Conservation (phyloP, 75 land plant genomes). For the Pinus taeda region DNA sequence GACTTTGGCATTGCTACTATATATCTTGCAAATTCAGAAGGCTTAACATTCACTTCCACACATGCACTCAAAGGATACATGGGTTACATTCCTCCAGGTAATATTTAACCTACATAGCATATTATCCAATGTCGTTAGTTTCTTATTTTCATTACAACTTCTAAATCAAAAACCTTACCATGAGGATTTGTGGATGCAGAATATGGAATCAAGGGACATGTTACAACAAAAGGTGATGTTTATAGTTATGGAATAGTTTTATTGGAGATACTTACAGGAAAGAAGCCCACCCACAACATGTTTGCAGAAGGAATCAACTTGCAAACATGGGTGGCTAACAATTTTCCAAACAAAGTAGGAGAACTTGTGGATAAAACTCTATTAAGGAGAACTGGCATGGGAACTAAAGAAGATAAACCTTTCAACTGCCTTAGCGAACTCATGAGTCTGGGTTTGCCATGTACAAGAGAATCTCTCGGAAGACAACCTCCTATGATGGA, state of each 20-base stretch:
- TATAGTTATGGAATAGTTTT: slow-evolving; percentile 3
- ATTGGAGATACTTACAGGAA: background rate
- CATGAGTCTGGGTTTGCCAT: background rate
- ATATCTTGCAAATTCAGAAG: background rate
- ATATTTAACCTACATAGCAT: background rate
- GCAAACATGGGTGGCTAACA: background rate
- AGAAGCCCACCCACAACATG: background rate
- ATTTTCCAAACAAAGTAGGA: background rate
- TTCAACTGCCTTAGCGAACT: background rate
- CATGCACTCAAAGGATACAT: slow-evolving; percentile 1
- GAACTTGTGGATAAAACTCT: background rate
- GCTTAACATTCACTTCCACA: background rate
- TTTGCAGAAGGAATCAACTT: background rate
- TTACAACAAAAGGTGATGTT: background rate
- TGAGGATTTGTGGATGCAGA: background rate
- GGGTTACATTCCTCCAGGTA: slow-evolving; percentile 2
- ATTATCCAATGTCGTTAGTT: background rate
- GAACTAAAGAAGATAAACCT: background rate
- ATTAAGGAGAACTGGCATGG: background rate
- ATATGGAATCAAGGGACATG: background rate
- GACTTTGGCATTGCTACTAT: slow-evolving; percentile 19
- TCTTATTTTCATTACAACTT: background rate
- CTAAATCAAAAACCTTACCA: background rate
- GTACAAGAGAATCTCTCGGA: slow-evolving; percentile 11
- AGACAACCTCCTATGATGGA: slow-evolving; percentile 21